These are phyloP conservation scores for Xylaria flabelliformis DNA, from an alignment of 495 filamentous ascomycete genomes.

Conservation along the genomic window DNA sequence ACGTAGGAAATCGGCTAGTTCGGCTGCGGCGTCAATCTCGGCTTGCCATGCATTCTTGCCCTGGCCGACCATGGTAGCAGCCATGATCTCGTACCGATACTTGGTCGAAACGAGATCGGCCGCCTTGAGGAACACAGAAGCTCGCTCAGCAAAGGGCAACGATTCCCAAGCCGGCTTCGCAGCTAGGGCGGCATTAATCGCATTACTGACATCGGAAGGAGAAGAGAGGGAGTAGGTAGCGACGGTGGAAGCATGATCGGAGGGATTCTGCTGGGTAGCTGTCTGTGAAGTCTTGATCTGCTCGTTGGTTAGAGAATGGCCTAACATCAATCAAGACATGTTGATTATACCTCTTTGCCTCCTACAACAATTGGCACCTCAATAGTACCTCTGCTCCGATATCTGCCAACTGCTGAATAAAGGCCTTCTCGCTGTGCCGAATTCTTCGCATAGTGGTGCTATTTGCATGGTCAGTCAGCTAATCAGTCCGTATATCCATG, in stretches of 20 bases:
- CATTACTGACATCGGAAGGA: conserved; percentile 70
- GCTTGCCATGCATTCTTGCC: conserved; percentile 97
- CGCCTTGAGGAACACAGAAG: conserved; percentile 93
- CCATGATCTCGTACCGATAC: conserved; percentile 93
- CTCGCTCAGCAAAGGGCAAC: conserved; percentile 84
- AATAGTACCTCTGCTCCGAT: conserved; percentile 66
- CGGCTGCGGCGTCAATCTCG: conserved; percentile 93
- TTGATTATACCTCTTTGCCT: conserved; percentile 70
- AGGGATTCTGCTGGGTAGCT: conserved; percentile 72
- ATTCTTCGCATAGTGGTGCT: conserved; percentile 89
- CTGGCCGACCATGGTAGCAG: conserved; percentile 90
- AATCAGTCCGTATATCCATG: not conserved
- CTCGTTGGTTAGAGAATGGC: not conserved
- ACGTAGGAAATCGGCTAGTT: conserved; percentile 88
- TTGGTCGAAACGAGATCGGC: conserved; percentile 87
- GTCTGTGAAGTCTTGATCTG: conserved; percentile 60
- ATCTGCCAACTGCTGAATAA: conserved; percentile 67
- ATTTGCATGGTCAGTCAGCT: conserved; percentile 32
- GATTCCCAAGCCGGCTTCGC: conserved; percentile 84
- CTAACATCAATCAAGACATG: not conserved
- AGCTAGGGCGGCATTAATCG: conserved; percentile 80
- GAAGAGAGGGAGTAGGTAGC: conserved; percentile 82
- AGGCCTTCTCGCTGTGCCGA: conserved; percentile 78
- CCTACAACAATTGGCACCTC: conserved; percentile 80
- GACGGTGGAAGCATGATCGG: conserved; percentile 71